Evolutionary conservation across 2,329 filamentous ascomycete species (phyloP).

Genomic region (Verticillium dahliae): DNA sequence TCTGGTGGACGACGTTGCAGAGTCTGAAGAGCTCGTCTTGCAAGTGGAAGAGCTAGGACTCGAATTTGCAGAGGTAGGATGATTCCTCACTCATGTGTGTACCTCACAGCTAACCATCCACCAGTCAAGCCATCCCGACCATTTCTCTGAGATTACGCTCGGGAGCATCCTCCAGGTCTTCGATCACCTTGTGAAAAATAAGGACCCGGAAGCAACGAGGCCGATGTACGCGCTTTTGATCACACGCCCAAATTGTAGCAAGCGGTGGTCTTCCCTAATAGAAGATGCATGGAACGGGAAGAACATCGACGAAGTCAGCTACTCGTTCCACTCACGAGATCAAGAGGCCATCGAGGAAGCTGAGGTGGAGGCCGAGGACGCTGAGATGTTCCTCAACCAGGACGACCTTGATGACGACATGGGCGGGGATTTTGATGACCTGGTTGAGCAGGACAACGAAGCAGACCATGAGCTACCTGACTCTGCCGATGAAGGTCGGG

Average conservation of each 20-base stretch:
- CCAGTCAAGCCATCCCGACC: conserved; percentile 27
- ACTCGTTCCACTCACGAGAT: conserved; percentile 22
- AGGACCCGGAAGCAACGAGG: conserved; percentile 30
- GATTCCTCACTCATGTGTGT: not conserved
- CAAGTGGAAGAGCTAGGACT: conserved; percentile 45
- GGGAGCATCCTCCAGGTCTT: conserved; percentile 35
- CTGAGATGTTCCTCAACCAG: conserved; percentile 15
- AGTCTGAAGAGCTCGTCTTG: conserved; percentile 42
- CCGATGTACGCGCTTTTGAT: conserved; percentile 35
- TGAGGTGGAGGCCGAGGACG: conserved; percentile 11
- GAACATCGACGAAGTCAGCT: conserved; percentile 32
- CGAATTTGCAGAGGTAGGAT: conserved; percentile 43
- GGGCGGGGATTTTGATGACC: conserved; percentile 9
- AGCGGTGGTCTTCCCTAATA: conserved; percentile 30
- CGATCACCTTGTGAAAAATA: conserved; percentile 35
- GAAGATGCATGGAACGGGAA: conserved; percentile 34
- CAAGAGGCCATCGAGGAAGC: conserved; percentile 4
- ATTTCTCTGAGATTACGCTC: conserved; percentile 28
- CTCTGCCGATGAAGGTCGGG: not conserved
- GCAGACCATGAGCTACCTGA: not conserved
- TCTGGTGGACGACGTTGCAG: conserved; percentile 35
- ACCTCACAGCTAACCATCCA: conserved; percentile 16
- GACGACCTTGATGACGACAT: not conserved
- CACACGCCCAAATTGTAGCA: conserved; percentile 29
- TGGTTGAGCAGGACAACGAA: conserved; percentile 3